Percentiles rank a stretch among this genome's conserved stretches.
Evolutionary conservation across 768 basidiomycete genomes (phyloP).

Genomic region (Dendrothele bispora): DNA sequence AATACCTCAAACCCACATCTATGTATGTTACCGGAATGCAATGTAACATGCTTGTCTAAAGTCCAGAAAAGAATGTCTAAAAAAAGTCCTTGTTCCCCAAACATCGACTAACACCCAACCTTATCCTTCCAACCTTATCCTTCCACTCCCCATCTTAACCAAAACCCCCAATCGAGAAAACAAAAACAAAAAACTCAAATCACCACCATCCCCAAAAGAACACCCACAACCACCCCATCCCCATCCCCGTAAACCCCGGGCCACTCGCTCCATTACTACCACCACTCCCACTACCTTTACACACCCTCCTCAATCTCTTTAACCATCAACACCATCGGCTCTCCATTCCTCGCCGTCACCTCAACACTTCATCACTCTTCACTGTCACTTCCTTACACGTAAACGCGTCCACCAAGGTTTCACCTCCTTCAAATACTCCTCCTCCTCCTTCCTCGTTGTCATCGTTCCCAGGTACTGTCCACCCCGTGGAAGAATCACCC

Average conservation of each 20-base stretch:
- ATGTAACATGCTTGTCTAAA: no score
- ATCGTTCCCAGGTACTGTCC: conserved; percentile 13
- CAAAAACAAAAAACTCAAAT: conserved; percentile 2
- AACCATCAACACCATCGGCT: conserved; percentile 40
- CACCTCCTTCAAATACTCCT: conserved; percentile 43
- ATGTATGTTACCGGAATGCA: no score
- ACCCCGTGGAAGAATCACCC: conserved; percentile 23
- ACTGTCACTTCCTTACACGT: conserved; percentile 42
- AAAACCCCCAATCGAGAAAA: background rate
- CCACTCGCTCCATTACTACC: conserved; percentile 2
- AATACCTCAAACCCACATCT: no score
- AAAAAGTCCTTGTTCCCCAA: no score
- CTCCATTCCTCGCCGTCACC: conserved; percentile 38
- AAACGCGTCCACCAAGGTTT: conserved; percentile 52
- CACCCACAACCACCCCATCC: conserved; percentile 7
- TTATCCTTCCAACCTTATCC: no score
- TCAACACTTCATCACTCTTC: conserved; percentile 40
- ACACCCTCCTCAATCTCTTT: conserved; percentile 15
- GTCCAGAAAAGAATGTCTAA: no score
- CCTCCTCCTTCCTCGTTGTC: no score
- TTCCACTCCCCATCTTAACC: background rate
- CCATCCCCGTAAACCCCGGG: background rate
- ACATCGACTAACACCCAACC: no score
- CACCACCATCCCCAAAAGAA: background rate
- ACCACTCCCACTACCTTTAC: conserved; percentile 10